Base-by-base conservation (phyloP, 176 grass and related monocot genomes). In the Cocos nucifera region DNA sequence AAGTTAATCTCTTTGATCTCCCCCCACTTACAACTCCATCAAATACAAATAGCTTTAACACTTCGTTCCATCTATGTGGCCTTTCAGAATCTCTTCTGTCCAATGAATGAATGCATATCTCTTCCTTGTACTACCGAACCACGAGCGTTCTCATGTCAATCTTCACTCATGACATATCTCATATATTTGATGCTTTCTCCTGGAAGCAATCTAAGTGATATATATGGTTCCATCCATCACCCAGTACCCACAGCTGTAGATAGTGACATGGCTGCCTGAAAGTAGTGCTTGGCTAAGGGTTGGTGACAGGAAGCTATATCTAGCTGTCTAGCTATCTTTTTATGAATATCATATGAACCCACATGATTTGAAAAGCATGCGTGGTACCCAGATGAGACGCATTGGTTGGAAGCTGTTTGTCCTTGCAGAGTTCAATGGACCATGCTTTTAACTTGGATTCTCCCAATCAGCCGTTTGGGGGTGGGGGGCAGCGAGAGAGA, bases 281-380 rank as follows among this genome's bases (percentile, higher is more conserved):
- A 61, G 17, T n/a, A 9, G 19, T 20, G 17, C 54, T 22, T 56
- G 54, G 54, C 19, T 22, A 56, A 32, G 25, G 27, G 17, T 32
- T 61, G 16, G 18, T n/a, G 27, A 19, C 58, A 61, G 58, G 56
- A 69, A 69, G 49, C 65, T 69, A 77, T 19, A 28, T 57, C 52
- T 39, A n/a, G 30, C 73, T 54, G 61, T 25, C 67, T 66, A 51
- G 71, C 51, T 60, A 70, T 78, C 74, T 74, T 66, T 75, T 51
- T 67, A 70, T 39, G 20, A 76, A 51, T 74, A 64, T 73, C 51
- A 67, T 77, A 61, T 72, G 72, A 80, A 53, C 56, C 18, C 70
- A 70, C 57, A 70, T 63, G 61, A 53, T 64, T 63, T 55, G 51
- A 51, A 50, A 56, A 58, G 75, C 71, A n/a, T 30, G 28, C 44